Evolutionary conservation across 129 eudicot species (phyloP).

Genomic region (Centaurea solstitialis): DNA sequence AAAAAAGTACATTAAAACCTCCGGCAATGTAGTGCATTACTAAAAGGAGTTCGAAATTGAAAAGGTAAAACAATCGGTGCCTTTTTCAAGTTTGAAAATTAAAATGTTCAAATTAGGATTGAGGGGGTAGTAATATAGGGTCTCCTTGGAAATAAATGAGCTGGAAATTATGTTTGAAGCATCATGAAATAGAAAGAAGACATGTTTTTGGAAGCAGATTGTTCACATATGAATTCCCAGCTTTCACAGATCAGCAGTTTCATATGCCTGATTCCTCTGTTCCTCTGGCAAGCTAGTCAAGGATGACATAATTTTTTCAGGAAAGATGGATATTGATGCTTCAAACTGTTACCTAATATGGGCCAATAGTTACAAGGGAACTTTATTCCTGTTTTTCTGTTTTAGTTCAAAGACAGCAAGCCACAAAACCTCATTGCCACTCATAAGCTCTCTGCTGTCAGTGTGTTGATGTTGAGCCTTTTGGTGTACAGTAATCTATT

Average conservation of each 20-base stretch:
- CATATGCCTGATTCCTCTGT: slow-evolving; percentile 18
- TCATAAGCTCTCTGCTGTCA: slow-evolving; percentile 29
- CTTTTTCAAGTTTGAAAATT: neutral
- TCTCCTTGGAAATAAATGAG: neutral
- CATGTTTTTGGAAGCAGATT: slow-evolving; percentile 17
- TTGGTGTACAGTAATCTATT: neutral
- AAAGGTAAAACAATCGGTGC: neutral
- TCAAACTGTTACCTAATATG: slow-evolving; percentile 5
- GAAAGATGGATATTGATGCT: neutral
- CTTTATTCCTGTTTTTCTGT: neutral
- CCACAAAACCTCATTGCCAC: slow-evolving; percentile 25
- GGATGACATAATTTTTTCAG: slow-evolving; percentile 6
- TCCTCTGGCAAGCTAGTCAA: slow-evolving; percentile 15
- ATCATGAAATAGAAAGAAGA: neutral
- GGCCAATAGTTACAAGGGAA: slow-evolving; percentile 27
- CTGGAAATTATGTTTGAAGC: neutral
- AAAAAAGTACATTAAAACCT: neutral
- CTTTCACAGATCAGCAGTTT: slow-evolving; percentile 27
- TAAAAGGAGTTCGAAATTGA: neutral
- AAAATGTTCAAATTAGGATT: neutral
- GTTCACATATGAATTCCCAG: slow-evolving; percentile 24
- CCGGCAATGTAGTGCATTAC: neutral
- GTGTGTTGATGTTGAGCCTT: neutral
- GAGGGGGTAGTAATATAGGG: neutral
- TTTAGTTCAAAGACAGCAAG: slow-evolving; percentile 21